A percentile compares a stretch with the other conserved stretches of the same genome.
phyloP scores from a whole-genome alignment of 208 protist species.

The Leptomonas pyrrhocoris region DNA sequence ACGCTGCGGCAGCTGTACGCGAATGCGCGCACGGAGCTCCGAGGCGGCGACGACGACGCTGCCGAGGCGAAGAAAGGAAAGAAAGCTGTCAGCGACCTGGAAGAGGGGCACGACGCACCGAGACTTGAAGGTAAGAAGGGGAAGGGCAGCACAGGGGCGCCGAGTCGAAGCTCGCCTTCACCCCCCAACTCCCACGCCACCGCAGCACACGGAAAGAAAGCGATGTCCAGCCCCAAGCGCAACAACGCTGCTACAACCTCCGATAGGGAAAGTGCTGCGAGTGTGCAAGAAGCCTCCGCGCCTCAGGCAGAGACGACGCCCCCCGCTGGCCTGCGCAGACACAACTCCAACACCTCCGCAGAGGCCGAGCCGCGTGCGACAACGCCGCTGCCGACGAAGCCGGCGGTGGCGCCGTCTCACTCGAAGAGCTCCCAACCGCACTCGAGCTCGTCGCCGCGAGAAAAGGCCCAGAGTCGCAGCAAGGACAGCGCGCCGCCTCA shows the following conservation, averaged over 20 bases:
- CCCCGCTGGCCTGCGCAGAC: background rate
- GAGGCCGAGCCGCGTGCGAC: slow-evolving; percentile 19
- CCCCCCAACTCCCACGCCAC: background rate
- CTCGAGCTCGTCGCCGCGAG: background rate
- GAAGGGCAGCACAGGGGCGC: background rate
- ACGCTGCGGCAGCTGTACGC: slow-evolving; percentile 29
- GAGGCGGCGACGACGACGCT: slow-evolving; percentile 13
- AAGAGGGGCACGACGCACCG: background rate
- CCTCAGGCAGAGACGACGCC: too few relatives aligned
- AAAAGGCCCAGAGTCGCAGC: background rate
- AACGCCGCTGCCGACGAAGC: slow-evolving; percentile 17
- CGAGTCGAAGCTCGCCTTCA: slow-evolving; percentile 11
- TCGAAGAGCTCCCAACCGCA: slow-evolving; percentile 15
- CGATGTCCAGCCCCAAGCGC: background rate
- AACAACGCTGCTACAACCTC: background rate
- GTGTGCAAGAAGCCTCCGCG: too few relatives aligned
- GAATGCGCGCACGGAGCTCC: slow-evolving; percentile 9
- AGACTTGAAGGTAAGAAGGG: background rate
- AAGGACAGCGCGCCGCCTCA: background rate
- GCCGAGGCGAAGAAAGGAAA: background rate
- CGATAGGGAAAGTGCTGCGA: background rate
- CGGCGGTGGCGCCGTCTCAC: background rate
- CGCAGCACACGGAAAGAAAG: background rate
- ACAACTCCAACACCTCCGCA: slow-evolving; percentile 2
- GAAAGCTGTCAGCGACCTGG: background rate